Evolutionary conservation across 345 rosid species (phyloP).

Genomic region (Hibiscus trionum): DNA sequence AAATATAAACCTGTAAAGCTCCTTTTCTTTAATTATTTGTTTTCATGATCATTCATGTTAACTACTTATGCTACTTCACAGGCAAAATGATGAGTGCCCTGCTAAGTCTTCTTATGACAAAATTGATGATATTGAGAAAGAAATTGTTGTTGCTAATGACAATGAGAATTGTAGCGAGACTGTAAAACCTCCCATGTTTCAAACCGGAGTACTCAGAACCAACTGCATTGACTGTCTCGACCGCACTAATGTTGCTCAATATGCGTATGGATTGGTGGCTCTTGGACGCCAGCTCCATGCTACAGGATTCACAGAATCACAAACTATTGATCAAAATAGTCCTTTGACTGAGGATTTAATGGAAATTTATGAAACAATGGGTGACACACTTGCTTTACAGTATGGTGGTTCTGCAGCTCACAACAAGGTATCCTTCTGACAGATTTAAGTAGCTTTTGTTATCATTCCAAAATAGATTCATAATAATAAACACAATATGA

Average conservation of each 20-base stretch:
- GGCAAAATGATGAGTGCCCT: slow-evolving; percentile 30
- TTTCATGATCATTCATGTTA: neutral
- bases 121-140: slow-evolving; percentile 27
- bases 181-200: slow-evolving; percentile 40
- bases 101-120: slow-evolving; percentile 15
- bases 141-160: slow-evolving; percentile 20
- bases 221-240: slow-evolving; percentile 97
- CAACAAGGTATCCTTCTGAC: slow-evolving; percentile 57
- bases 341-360: slow-evolving; percentile 73
- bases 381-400: slow-evolving; percentile 89
- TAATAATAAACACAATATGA: neutral
- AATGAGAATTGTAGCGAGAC: slow-evolving; percentile 20
- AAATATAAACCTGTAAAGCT: neutral
- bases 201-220: slow-evolving; percentile 84
- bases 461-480: neutral
- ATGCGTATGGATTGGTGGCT: slow-evolving; percentile 77
- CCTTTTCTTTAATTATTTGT: neutral
- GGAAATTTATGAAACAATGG: slow-evolving; percentile 79
- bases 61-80: slow-evolving; percentile 20
- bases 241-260: slow-evolving; percentile 97
- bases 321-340: slow-evolving; percentile 53
- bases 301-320: slow-evolving; percentile 39
- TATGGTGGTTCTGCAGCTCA: slow-evolving; percentile 99
- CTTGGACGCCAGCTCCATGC: slow-evolving; percentile 76
- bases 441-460: neutral